Evolutionary conservation across 768 basidiomycete species (phyloP), one percentile per base, ranked within the genome.

Genomic region (button mushroom (Agaricus bisporus)): DNA sequence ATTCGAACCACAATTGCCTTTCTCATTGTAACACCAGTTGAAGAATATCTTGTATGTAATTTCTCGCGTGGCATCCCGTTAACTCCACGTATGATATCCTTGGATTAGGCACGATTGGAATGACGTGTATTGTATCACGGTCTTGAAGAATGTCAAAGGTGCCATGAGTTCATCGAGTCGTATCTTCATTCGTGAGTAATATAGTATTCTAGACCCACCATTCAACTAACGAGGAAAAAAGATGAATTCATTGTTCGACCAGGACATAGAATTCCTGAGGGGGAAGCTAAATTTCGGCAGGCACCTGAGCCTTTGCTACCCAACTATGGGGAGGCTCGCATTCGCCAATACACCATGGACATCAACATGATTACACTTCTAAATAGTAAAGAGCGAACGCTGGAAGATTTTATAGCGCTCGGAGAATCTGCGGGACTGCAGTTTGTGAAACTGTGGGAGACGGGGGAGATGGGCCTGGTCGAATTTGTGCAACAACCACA

Each of bases 221-320:
- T 32, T 32, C 5, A 32, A 32, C 32, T 32, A 8, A 32, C 8
- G 32, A 32, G 7, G 8, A 32, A 32, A 32, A 32, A 32, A 74
- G 72, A 73, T 51, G 73, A 75, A 55, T 67, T 63, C 54, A 62
- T 73, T 28, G 57, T 73, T 12, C 69, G 68, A 54, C 58, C 63
- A 37, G 61, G 62, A 3, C 54, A 60, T 14, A 52, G 62, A 10
- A 52, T 56, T 17, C 49, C 52, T 3, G 37, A n/a, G 11, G 6
- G 2, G 5, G n/a, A 47, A 18, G 6, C 32, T 17, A 36, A 5
- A 28, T 54, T 36, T 43, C 25, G 14, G 35, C 57, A 64, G 56
- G 76, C 74, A 1, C 77, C 76, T 0, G 68, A 70, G 45, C 78
- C 76, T 0, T 63, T 81, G 45, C 66, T 79, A 0, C 69, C 77